These are phyloP conservation scores for Linum tenue DNA, from an alignment of 345 rosid species.

Conservation along the genomic window DNA sequence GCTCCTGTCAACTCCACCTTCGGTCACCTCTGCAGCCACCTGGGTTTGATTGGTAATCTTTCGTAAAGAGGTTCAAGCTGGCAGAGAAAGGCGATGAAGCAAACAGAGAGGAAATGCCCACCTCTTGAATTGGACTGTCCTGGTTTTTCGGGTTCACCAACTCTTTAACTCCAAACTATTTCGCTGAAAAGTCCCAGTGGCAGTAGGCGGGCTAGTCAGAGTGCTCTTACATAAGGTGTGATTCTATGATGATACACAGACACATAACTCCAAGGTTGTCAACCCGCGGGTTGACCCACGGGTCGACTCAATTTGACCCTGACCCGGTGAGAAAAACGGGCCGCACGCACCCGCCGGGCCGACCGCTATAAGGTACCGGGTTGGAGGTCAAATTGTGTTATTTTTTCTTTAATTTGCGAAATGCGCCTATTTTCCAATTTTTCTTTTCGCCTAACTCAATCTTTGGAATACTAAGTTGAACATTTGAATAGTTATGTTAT, in stretches of 20 bases:
- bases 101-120: background rate
- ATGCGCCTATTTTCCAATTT: too few species aligned
- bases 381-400: too few species aligned
- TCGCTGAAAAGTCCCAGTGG: constrained; percentile 18
- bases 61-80: background rate
- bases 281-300: too few species aligned
- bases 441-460: too few species aligned
- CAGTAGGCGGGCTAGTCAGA: background rate
- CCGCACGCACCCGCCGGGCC: too few species aligned
- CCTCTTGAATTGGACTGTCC: constrained; percentile 37
- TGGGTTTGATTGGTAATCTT: constrained; percentile 1
- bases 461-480: too few species aligned
- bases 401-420: too few species aligned
- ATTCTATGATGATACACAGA: background rate
- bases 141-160: constrained; percentile 39
- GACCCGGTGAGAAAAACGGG: too few species aligned
- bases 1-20: constrained; percentile 78
- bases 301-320: too few species aligned
- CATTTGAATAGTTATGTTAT: too few species aligned
- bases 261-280: background rate
- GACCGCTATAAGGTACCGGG: too few species aligned
- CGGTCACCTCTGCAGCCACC: constrained; percentile 68
- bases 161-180: constrained; percentile 36
- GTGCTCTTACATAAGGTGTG: background rate
- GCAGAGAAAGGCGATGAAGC: too few species aligned